phyloP scores from a whole-genome alignment of 495 filamentous ascomycete species.

The Daldinia decipiens region DNA sequence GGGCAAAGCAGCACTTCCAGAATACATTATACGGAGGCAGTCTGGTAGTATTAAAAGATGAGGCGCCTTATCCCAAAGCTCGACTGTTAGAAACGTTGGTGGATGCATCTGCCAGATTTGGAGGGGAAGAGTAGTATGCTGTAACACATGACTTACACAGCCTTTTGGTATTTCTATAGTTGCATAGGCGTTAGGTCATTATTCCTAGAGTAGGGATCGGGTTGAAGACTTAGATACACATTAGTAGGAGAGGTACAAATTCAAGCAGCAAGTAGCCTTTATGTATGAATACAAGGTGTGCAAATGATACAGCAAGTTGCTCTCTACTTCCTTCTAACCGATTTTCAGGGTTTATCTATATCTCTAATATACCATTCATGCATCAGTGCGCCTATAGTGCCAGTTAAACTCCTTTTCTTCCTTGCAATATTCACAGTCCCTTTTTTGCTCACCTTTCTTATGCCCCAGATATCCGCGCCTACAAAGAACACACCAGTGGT shows the following conservation, averaged over 20 bases:
- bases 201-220: neutral
- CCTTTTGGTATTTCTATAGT: slow-evolving; percentile 3
- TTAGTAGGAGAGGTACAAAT: neutral
- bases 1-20: slow-evolving; percentile 41
- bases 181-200: slow-evolving; percentile 10
- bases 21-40: slow-evolving; percentile 36
- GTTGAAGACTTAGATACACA: neutral
- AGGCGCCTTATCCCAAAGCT: slow-evolving; percentile 34
- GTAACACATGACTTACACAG: neutral
- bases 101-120: slow-evolving; percentile 36
- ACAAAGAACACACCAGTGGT: no score
- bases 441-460: no score
- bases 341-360: no score
- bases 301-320: no score
- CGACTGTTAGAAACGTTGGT: slow-evolving; percentile 23
- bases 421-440: no score
- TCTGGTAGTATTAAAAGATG: slow-evolving; percentile 42
- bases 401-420: no score
- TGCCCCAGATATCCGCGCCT: no score
- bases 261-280: no score
- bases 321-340: no score
- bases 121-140: slow-evolving; percentile 3
- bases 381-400: no score
- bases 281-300: no score
- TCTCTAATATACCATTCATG: no score